A percentile compares a stretch with the other conserved stretches of the same genome.
These are phyloP conservation scores for Rhodofomes roseus DNA, from an alignment of 1,284 basidiomycete genomes.

Conservation along the genomic window DNA sequence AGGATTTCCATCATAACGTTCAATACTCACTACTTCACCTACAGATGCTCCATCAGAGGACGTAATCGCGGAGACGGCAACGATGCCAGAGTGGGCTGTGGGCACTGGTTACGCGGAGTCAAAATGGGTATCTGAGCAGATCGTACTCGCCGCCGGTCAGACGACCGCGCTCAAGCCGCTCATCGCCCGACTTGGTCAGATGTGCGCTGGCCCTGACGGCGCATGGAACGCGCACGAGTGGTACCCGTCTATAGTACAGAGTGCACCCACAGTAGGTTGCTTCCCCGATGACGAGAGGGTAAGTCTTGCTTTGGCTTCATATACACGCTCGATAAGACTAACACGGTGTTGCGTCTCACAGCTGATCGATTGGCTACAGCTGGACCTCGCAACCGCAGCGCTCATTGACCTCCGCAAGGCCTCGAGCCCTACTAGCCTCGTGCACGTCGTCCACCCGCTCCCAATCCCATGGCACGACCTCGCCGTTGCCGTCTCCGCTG, in stretches of 20 bases:
- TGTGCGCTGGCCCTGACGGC: constrained; percentile 36
- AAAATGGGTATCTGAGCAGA: constrained; percentile 38
- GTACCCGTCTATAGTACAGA: constrained; percentile 40
- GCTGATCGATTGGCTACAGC: constrained; percentile 25
- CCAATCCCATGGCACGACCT: constrained; percentile 19
- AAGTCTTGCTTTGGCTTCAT: constrained; percentile 10
- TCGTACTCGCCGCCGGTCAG: constrained; percentile 18
- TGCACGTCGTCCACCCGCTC: constrained; percentile 28
- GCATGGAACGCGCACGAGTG: constrained; percentile 42
- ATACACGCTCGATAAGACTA: constrained; percentile 3
- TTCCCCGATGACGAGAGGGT: constrained; percentile 24
- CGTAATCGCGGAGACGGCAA: background rate
- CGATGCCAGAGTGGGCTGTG: constrained; percentile 22
- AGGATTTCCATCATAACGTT: background rate
- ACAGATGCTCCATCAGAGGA: constrained; percentile 6
- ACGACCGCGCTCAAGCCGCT: constrained; percentile 23
- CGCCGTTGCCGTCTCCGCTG: constrained; percentile 14
- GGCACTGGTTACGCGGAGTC: constrained; percentile 36
- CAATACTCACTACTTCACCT: background rate
- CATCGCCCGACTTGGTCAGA: constrained; percentile 39
- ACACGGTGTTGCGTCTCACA: background rate
- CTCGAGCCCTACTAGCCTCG: constrained; percentile 10
- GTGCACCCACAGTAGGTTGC: constrained; percentile 22
- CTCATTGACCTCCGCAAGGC: constrained; percentile 19
- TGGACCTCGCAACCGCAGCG: constrained; percentile 19